These are phyloP conservation scores for Nakazawaea wickerhamii DNA, from an alignment of 805 yeast species.

Conservation along the genomic window DNA sequence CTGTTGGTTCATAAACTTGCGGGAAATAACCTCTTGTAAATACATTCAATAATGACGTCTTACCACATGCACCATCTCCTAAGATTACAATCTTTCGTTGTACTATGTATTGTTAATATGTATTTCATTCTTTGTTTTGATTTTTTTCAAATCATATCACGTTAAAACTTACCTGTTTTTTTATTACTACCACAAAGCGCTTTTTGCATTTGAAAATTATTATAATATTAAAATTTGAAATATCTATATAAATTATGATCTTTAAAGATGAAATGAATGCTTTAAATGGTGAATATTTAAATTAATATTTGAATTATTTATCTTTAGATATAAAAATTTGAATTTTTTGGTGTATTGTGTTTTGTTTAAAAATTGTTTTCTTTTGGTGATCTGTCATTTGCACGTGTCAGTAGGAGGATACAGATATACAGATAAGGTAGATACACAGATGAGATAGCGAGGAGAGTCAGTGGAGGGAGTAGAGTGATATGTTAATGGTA, in stretches of 20 bases:
- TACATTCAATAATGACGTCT: slow-evolving; percentile 89
- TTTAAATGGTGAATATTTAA: too few species aligned
- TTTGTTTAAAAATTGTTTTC: too few species aligned
- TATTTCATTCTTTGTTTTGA: neutral
- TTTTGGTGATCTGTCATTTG: too few species aligned
- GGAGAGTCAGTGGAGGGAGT: too few species aligned
- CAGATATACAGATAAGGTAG: too few species aligned
- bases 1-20: slow-evolving; percentile 97
- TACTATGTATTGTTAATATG: slow-evolving; percentile 33
- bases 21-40: slow-evolving; percentile 98
- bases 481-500: too few species aligned
- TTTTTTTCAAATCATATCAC: neutral
- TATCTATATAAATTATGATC: neutral
- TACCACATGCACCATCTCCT: slow-evolving; percentile 99
- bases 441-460: too few species aligned
- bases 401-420: too few species aligned
- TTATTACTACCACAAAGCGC: slow-evolving; percentile 39
- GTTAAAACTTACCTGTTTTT: slow-evolving; percentile 33
- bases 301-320: too few species aligned
- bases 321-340: too few species aligned
- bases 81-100: slow-evolving; percentile 90
- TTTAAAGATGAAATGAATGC: too few species aligned
- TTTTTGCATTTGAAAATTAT: slow-evolving; percentile 22
- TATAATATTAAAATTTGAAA: neutral
- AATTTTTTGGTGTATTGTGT: too few species aligned